Base-by-base conservation (phyloP, 2,329 filamentous ascomycete species). In the Trichothecium sympodiale region DNA sequence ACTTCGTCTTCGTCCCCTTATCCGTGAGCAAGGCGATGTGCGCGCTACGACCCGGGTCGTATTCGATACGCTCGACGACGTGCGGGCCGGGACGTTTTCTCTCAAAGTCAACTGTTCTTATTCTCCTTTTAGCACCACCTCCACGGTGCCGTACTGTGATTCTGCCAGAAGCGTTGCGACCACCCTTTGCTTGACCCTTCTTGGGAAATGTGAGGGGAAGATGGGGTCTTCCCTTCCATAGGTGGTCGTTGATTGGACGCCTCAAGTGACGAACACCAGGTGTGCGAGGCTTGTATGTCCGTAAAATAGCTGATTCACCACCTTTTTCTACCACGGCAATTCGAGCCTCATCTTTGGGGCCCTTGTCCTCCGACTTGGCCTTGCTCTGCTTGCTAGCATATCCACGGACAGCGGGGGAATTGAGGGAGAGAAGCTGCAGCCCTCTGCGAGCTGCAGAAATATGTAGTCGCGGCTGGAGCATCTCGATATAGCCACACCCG, bases 211-310 rank as follows among this genome's bases (percentile, higher is more conserved):
- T 98, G 57, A 98, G 71, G 34, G 80, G 76, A 25, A 84, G 68
- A 46, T 82, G 78, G 1, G 91, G 85, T 38, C 87, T 72, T 39
- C 91, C 91, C 62, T 94, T 95, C 86, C 86, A 96, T 31, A 98
- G 66, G 59, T 98, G 91, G 52, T 95, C 87, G 61, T 96, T 96
- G 61, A 95, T 80, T 12, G 91, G 87, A 30, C 91, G 77, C 57
- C 81, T 83, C 45, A 98, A 67, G 73, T 98, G 91, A 51, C 91
- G 80, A 40, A 94, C 61, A 71, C 91, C 91, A 10, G 89, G 89
- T 1, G 91, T 95, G 49, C 86, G 79, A 26, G 91, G 91, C 58
- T 84, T 96, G 61, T 95, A 98, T 36, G 83, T 91, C 49, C 85
- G 79, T 57, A 96, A 56, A 31, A 69, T 61, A 13, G 64, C 59